Conservation (phyloP, 108 stramenopile species). For the Nitzschia sp. region DNA sequence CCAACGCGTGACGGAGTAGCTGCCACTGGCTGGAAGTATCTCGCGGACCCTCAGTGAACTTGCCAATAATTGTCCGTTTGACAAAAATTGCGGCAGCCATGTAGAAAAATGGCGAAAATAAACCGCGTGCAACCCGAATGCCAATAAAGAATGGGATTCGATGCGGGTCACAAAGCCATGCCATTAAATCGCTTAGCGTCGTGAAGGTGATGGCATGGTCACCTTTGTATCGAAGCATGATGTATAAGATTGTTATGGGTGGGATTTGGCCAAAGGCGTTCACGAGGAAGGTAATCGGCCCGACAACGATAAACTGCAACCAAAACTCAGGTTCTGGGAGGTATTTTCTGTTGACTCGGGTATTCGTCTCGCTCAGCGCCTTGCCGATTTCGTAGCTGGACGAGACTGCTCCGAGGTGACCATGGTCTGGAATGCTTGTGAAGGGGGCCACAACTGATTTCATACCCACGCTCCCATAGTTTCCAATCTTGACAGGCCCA, state of each 20-base stretch:
- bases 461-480: constrained; percentile 42
- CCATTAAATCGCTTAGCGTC: constrained; percentile 32
- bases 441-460: constrained; percentile 55
- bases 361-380: neutral
- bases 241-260: constrained; percentile 28
- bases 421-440: constrained; percentile 32
- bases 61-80: constrained; percentile 49
- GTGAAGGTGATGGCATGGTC: neutral
- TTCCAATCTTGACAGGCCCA: constrained; percentile 44
- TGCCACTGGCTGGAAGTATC: constrained; percentile 35
- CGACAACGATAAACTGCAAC: constrained; percentile 15
- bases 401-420: constrained; percentile 40
- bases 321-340: constrained; percentile 34
- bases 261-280: constrained; percentile 35
- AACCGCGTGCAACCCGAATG: constrained; percentile 33
- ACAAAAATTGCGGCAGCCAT: constrained; percentile 46
- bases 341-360: constrained; percentile 28
- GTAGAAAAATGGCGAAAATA: constrained; percentile 42
- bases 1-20: constrained; percentile 35
- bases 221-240: constrained; percentile 3
- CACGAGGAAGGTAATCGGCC: constrained; percentile 31
- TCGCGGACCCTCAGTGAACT: constrained; percentile 40
- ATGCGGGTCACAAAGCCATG: constrained; percentile 46
- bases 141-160: constrained; percentile 55
- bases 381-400: constrained; percentile 38